Conservation (phyloP, 2,329 filamentous ascomycete species). For the Acephala macrosclerotiorum region DNA sequence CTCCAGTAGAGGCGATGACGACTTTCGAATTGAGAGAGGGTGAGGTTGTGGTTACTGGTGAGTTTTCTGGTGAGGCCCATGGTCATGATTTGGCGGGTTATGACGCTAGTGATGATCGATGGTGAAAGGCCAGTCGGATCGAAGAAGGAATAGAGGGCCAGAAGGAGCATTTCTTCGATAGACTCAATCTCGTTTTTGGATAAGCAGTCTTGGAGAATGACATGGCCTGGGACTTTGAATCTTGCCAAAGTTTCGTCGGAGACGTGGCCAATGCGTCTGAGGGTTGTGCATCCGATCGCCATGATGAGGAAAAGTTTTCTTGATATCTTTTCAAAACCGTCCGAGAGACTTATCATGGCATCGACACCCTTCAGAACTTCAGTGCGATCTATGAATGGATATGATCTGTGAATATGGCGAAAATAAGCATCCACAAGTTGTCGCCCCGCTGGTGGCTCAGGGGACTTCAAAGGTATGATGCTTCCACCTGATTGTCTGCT, state of each 20-base stretch:
- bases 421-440: slow-evolving; percentile 5
- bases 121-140: not conserved
- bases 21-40: not conserved
- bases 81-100: not conserved
- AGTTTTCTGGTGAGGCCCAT: not conserved
- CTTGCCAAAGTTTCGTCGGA: not conserved
- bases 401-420: slow-evolving; percentile 3
- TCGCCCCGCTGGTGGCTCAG: not conserved
- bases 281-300: slow-evolving; percentile 10
- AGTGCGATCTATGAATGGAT: slow-evolving; percentile 3
- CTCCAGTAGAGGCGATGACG: slow-evolving; percentile 5
- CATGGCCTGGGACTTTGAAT: not conserved
- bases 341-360: too few species aligned
- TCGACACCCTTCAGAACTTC: not conserved
- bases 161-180: not conserved
- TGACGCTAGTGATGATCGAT: not conserved
- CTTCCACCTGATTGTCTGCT: not conserved
- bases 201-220: slow-evolving; percentile 4
- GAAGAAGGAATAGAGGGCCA: not conserved
- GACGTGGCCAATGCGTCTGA: not conserved
- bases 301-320: slow-evolving; percentile 4
- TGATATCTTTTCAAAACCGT: not conserved
- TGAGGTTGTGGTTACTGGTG: not conserved
- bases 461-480: not conserved
- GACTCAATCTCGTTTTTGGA: not conserved